Evolutionary conservation across 176 grass and related monocot species (phyloP), one percentile per base, ranked within the genome.

Genomic region (Musa itinerans): DNA sequence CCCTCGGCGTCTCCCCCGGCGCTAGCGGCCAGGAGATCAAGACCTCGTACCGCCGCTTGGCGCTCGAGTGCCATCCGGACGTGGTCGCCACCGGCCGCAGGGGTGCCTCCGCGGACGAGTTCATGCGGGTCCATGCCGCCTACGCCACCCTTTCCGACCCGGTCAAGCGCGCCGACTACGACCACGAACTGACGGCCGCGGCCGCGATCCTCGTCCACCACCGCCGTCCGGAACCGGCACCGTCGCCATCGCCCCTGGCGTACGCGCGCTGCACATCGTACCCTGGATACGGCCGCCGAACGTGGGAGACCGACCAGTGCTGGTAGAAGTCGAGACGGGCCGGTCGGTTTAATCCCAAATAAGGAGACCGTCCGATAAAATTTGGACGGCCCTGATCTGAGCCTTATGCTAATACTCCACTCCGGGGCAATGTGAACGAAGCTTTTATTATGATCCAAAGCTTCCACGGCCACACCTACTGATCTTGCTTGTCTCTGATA

Each of bases 241-340:
- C 65, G 20, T 71, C 3, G 69, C 11, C 52, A 29, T 15, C 43
- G 77, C 68, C 77, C 75, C 73, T 54, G 0, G 4, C 50, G 24
- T 76, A 86, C 65, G 20, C 74, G 19, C 71, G 72, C 55, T 88
- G 65, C 53, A 74, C 85, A 6, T 69, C 89, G 24, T 88, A 85
- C 77, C 85, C 89, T 0, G 77, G 65, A 25, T 50, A 79, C 26
- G 51, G 78, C 14, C 85, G 80, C 63, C 89, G 89, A 14, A 88
- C 83, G 1, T 92, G 89, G 89, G 89, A 88, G 80, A 92, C 89
- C 2, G 85, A 92, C 64, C 85, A 92, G 80, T 92, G 85, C 83
- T 92, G 85, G 89, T 92, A 78, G 87, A 12, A 11, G 29, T 15
- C 13, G 52, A 2, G 1, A 20, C 15, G 10, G 26, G 21, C 52